Evolutionary conservation across 768 basidiomycete species (phyloP).

Genomic region (Amanita inopinata): DNA sequence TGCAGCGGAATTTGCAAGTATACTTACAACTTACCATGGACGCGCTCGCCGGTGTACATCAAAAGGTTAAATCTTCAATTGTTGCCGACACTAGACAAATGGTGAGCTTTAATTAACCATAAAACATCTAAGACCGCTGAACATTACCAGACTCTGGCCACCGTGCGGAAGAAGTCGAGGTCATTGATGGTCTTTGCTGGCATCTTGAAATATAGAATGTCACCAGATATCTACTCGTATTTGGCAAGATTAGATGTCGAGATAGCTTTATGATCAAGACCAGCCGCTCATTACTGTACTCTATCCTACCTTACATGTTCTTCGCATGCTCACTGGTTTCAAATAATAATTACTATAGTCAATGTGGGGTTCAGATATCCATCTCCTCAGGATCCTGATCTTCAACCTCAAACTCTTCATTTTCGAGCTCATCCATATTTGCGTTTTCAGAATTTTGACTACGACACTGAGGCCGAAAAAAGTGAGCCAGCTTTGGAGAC

Average conservation of each 20-base stretch:
- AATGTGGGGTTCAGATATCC: no score
- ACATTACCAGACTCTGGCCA: constrained; percentile 43
- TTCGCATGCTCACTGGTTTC: no score
- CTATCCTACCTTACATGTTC: no score
- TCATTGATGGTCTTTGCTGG: constrained; percentile 85
- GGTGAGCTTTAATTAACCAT: constrained; percentile 33
- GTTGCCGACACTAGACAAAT: constrained; percentile 71
- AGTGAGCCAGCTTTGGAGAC: neutral
- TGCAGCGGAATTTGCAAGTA: constrained; percentile 83
- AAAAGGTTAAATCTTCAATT: constrained; percentile 59
- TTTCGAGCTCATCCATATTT: neutral
- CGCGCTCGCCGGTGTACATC: constrained; percentile 73
- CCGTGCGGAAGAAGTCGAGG: constrained; percentile 71
- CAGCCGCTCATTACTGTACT: no score
- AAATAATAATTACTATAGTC: no score
- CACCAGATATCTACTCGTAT: constrained; percentile 83
- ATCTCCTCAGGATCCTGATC: neutral
- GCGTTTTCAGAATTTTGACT: constrained; percentile 14
- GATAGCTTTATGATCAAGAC: constrained; percentile 51
- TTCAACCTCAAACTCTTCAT: neutral
- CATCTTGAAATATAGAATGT: constrained; percentile 82
- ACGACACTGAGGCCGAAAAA: constrained; percentile 24
- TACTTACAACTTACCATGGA: constrained; percentile 92
- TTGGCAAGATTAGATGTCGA: constrained; percentile 80
- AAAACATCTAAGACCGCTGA: constrained; percentile 11